These are phyloP conservation scores for Tephrocybe sp. DNA, from an alignment of 768 basidiomycete species.

Conservation along the genomic window DNA sequence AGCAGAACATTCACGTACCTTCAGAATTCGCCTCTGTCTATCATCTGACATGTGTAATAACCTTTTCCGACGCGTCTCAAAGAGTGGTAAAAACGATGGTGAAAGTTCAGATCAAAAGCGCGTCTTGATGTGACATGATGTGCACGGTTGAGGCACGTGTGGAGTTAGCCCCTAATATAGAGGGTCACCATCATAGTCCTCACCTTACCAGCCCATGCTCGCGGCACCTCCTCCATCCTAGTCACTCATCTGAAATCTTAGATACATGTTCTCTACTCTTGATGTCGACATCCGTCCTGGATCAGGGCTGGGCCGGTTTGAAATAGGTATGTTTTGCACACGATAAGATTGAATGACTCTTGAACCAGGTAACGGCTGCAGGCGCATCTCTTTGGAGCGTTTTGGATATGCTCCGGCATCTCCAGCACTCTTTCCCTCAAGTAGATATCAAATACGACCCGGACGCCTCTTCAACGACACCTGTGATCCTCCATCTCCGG, in stretches of 20 bases:
- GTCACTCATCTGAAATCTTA: background rate
- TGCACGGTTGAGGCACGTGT: slow-evolving; percentile 8
- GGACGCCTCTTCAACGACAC: slow-evolving; percentile 66
- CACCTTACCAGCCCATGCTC: slow-evolving; percentile 2
- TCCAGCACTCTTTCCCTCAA: slow-evolving; percentile 73
- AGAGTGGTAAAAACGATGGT: background rate
- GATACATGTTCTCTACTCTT: slow-evolving; percentile 57
- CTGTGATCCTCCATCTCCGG: slow-evolving; percentile 74
- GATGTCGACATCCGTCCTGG: slow-evolving; percentile 80
- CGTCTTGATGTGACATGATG: slow-evolving; percentile 11
- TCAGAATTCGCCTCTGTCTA: slow-evolving; percentile 49
- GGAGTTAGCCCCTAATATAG: slow-evolving; percentile 15
- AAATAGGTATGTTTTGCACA: slow-evolving; percentile 50
- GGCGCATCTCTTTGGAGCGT: slow-evolving; percentile 80
- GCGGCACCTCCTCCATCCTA: background rate
- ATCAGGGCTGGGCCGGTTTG: slow-evolving; percentile 73
- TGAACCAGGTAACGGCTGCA: slow-evolving; percentile 23
- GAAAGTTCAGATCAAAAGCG: slow-evolving; percentile 4
- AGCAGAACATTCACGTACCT: slow-evolving; percentile 27
- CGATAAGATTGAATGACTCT: background rate
- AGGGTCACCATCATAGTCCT: background rate
- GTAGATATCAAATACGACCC: slow-evolving; percentile 84
- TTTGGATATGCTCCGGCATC: slow-evolving; percentile 63
- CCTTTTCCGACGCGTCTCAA: slow-evolving; percentile 9
- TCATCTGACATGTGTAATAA: slow-evolving; percentile 38